Evolutionary conservation across 805 yeast species (phyloP).

Genomic region (Dipodascopsis tothii): DNA sequence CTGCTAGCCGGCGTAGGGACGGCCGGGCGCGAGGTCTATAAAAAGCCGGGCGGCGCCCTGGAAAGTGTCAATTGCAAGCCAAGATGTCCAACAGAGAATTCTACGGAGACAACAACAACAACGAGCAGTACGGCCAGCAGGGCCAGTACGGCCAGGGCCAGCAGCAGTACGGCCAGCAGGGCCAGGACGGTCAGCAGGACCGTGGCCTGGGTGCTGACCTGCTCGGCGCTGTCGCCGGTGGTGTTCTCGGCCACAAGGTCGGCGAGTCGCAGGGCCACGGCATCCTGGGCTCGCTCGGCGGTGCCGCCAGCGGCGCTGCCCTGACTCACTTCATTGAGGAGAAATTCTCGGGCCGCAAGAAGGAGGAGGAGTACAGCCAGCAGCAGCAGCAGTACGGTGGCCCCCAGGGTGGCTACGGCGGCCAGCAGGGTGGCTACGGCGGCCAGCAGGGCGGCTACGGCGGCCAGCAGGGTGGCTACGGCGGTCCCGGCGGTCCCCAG

Average conservation of each 20-base stretch:
- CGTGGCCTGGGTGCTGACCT: slow-evolving; percentile 17
- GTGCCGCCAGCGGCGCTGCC: slow-evolving; percentile 18
- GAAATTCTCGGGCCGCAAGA: neutral
- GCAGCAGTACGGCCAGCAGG: slow-evolving; percentile 12
- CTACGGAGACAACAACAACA: slow-evolving; percentile 1
- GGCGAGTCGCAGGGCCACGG: slow-evolving; percentile 17
- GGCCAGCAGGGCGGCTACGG: slow-evolving; percentile 1
- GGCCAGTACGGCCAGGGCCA: slow-evolving; percentile 14
- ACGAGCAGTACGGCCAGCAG: slow-evolving; percentile 6
- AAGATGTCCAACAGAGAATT: slow-evolving; percentile 8
- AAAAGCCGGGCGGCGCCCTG: too few relatives aligned
- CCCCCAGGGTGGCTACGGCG: slow-evolving; percentile 1
- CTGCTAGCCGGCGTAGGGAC: too few relatives aligned
- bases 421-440: slow-evolving; percentile 4
- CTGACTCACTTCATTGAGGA: slow-evolving; percentile 6
- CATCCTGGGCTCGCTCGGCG: slow-evolving; percentile 17
- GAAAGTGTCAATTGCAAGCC: too few relatives aligned
- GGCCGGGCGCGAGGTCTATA: too few relatives aligned
- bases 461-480: slow-evolving; percentile 5
- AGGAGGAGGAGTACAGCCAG: neutral
- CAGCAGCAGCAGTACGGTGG: neutral
- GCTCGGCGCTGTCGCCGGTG: slow-evolving; percentile 17
- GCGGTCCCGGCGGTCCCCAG: slow-evolving; percentile 12
- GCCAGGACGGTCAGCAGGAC: slow-evolving; percentile 18
- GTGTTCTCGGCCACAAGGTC: slow-evolving; percentile 15